phyloP scores from a whole-genome alignment of 169 alveolate genomes.

The Plasmodium adleri region DNA sequence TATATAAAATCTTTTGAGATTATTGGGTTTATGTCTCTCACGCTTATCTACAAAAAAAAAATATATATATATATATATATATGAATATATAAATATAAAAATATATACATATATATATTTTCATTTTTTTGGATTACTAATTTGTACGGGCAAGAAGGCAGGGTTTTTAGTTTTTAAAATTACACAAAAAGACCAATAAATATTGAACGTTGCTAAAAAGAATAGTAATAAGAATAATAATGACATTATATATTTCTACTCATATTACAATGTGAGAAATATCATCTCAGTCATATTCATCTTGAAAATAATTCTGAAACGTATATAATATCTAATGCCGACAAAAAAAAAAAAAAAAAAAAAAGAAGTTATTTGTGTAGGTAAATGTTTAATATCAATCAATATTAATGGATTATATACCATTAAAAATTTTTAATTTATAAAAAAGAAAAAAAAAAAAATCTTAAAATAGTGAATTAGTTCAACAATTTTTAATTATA shows the following conservation, averaged over 20 bases:
- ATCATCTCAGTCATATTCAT: conserved; percentile 23
- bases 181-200: conserved; percentile 28
- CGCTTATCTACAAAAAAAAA: conserved; percentile 21
- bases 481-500: no score
- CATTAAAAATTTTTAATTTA: no score
- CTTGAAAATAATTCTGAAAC: neutral
- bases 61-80: neutral
- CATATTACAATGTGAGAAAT: conserved; percentile 4
- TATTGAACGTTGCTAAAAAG: conserved; percentile 6
- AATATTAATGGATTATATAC: no score
- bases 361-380: no score
- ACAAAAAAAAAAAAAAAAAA: no score
- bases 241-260: conserved; percentile 55
- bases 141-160: conserved; percentile 51
- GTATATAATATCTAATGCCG: no score
- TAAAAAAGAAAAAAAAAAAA: no score
- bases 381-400: no score
- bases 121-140: neutral
- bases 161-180: conserved; percentile 32
- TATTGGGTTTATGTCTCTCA: conserved; percentile 7
- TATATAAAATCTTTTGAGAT: conserved; percentile 17
- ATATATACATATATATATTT: neutral
- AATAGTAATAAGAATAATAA: conserved; percentile 27
- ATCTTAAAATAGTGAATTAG: no score
- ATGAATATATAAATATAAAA: neutral